Percentiles rank a stretch among this genome's conserved stretches.
Conservation (phyloP, 306 rosid genomes). For the Spatholobus suberectus region DNA sequence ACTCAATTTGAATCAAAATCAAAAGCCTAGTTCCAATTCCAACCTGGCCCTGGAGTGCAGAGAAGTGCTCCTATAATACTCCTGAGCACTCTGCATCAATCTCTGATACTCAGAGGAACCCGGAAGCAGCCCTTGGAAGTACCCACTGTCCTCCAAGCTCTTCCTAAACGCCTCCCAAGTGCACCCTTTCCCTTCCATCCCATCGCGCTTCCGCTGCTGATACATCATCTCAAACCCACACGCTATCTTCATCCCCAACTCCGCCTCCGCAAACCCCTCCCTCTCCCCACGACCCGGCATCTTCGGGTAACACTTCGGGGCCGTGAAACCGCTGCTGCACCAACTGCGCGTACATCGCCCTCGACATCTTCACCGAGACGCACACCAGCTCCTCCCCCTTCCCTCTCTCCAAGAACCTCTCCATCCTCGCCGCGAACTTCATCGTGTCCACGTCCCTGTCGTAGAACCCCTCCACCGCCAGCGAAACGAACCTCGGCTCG, state of each 20-base stretch:
- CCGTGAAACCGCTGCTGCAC: conserved; percentile 84
- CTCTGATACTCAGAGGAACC: conserved; percentile 81
- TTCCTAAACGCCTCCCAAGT: conserved; percentile 76
- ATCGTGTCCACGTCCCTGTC: conserved; percentile 86
- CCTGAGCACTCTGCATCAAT: conserved; percentile 81
- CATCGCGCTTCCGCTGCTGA: conserved; percentile 78
- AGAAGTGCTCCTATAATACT: conserved; percentile 68
- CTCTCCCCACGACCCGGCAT: conserved; percentile 56
- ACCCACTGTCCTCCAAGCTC: conserved; percentile 80
- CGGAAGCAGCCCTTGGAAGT: conserved; percentile 75
- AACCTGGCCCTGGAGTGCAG: conserved; percentile 69
- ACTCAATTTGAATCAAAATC: background rate
- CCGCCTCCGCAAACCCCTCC: conserved; percentile 61
- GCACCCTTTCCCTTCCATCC: conserved; percentile 73
- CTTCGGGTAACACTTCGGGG: conserved; percentile 77
- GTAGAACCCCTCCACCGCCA: conserved; percentile 91
- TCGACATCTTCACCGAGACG: conserved; percentile 79
- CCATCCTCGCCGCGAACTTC: conserved; percentile 84
- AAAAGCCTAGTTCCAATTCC: background rate
- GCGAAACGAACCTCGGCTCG: conserved; percentile 73
- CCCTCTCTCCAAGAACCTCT: conserved; percentile 70
- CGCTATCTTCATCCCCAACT: conserved; percentile 89
- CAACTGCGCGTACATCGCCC: conserved; percentile 94
- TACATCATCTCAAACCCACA: conserved; percentile 97
- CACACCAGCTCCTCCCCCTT: conserved; percentile 66